Conservation (phyloP, 345 rosid species). For the Gossypium stocksii region DNA sequence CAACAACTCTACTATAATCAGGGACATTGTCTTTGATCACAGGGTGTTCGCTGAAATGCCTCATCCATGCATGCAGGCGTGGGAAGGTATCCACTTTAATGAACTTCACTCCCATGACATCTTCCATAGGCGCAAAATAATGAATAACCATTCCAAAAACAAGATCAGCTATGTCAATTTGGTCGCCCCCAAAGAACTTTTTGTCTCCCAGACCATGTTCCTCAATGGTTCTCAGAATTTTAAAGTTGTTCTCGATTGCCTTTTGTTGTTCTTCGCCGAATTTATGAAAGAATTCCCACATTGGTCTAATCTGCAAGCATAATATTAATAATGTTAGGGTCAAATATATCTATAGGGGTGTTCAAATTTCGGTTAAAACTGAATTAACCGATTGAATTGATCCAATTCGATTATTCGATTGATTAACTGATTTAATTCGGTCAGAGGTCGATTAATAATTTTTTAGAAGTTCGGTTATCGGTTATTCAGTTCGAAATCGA, state of each 20-base stretch:
- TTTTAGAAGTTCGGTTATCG: fast-evolving
- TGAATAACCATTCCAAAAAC: constrained; percentile 16
- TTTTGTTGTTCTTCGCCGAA: constrained; percentile 11
- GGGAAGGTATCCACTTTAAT: constrained; percentile 18
- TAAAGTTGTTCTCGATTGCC: neutral
- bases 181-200: constrained; percentile 23
- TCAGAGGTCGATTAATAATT: no score
- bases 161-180: constrained; percentile 17
- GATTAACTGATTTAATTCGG: no score
- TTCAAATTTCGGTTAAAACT: no score
- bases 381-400: no score
- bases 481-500: no score
- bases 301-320: neutral
- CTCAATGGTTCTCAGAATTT: constrained; percentile 15
- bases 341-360: neutral
- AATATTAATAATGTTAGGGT: neutral
- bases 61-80: constrained; percentile 14
- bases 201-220: constrained; percentile 17
- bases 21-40: constrained; percentile 20
- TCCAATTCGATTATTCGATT: fast-evolving
- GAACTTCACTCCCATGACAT: constrained; percentile 5
- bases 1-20: neutral
- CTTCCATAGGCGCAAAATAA: constrained; percentile 11
- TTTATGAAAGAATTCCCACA: neutral
- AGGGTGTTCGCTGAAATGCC: constrained; percentile 4